phyloP scores from a whole-genome alignment of 1,284 basidiomycete genomes.

The Pseudozyma sp. region DNA sequence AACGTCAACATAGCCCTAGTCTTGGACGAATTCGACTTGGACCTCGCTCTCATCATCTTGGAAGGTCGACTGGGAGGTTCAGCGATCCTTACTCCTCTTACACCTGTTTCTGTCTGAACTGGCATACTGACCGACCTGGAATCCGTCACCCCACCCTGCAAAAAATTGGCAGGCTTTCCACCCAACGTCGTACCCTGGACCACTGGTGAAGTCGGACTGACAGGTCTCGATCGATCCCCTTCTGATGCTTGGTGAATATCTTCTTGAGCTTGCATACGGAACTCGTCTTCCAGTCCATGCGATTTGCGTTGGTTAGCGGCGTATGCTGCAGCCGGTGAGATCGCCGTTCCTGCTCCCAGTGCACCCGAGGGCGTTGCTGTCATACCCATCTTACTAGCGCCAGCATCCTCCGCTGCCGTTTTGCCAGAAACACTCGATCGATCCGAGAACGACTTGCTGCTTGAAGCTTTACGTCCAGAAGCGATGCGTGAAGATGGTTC shows the following conservation, averaged over 20 bases:
- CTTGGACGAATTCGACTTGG: conserved; percentile 14
- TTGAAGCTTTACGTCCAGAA: conserved; percentile 8
- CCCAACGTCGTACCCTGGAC: neutral
- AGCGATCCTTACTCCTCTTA: conserved; percentile 22
- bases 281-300: conserved; percentile 31
- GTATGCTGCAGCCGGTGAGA: conserved; percentile 30
- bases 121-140: conserved; percentile 38
- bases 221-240: conserved; percentile 15
- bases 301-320: conserved; percentile 22
- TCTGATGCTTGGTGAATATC: neutral
- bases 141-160: neutral
- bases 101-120: conserved; percentile 1
- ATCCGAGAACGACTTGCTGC: conserved; percentile 22
- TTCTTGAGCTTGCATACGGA: neutral
- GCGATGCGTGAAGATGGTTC: neutral
- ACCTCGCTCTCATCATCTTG: conserved; percentile 5
- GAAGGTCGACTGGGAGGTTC: conserved; percentile 20
- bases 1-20: conserved; percentile 41
- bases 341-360: neutral
- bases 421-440: conserved; percentile 16
- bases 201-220: conserved; percentile 17
- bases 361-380: neutral
- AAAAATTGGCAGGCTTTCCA: neutral
- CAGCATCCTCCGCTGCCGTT: conserved; percentile 18
- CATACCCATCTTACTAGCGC: neutral